Conservation (phyloP, 202 grass and related monocot genomes). For the Carex arenaria region DNA sequence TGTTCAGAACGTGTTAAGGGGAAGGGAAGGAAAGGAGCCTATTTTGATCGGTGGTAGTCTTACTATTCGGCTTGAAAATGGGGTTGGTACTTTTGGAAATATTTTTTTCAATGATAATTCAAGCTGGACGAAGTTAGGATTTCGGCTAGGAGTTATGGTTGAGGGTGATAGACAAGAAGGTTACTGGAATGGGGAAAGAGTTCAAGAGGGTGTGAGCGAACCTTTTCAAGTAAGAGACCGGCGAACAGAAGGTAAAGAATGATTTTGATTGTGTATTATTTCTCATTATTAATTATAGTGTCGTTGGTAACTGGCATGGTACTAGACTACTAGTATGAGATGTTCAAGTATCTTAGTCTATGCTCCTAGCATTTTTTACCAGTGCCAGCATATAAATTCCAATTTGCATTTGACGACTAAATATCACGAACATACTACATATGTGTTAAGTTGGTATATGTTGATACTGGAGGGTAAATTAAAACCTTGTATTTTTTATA, state of each 20-base stretch:
- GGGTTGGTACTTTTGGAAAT: slow-evolving; percentile 36
- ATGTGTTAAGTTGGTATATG: slow-evolving; percentile 17
- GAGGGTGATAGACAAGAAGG: neutral
- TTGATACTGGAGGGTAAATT: slow-evolving; percentile 18
- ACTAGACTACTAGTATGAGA: too few species aligned
- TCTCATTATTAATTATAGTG: neutral
- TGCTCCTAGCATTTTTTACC: too few species aligned
- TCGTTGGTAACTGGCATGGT: neutral
- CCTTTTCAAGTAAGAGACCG: slow-evolving; percentile 60
- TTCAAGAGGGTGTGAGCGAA: slow-evolving; percentile 59
- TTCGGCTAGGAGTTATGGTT: slow-evolving; percentile 52
- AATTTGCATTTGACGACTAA: too few species aligned
- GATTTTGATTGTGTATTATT: neutral
- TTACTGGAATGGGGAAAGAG: slow-evolving; percentile 21
- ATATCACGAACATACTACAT: too few species aligned
- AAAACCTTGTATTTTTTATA: neutral
- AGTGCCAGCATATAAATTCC: too few species aligned
- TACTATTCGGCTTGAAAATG: slow-evolving; percentile 37
- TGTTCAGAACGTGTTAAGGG: slow-evolving; percentile 29
- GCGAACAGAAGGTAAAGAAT: slow-evolving; percentile 39
- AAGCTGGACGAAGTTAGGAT: slow-evolving; percentile 51
- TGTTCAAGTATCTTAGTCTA: too few species aligned
- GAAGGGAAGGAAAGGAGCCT: slow-evolving; percentile 43
- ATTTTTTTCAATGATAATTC: slow-evolving; percentile 73
- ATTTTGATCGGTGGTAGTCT: slow-evolving; percentile 26